Base-by-base conservation (phyloP, 352 stramenopile genomes). In the Phytophthora capsici region DNA sequence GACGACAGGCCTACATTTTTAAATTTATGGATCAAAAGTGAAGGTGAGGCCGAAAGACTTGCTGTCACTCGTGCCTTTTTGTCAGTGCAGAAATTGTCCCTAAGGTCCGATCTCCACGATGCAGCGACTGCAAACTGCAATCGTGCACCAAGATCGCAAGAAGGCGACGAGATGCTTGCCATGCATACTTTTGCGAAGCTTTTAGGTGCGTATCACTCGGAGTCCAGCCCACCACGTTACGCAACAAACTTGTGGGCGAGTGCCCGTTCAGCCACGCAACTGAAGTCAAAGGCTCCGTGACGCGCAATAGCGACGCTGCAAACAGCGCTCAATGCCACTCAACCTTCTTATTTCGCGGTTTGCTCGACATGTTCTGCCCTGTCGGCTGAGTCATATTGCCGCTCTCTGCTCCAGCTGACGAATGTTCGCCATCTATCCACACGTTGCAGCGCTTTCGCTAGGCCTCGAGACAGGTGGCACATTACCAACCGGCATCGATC, bases 31-130 rank as follows among this genome's bases (percentile, higher is more conserved):
- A 34, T 34, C 28, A 1, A 32, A 32, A 32, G 28, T 32, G 34
- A 19, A 40, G 26, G 41, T 44, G 54, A 54, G 38, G 40, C 43
- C 22, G 16, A 8, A 6, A 57, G 14, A 12, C 41, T 36, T 36
- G 48, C 47, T 20, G 28, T 44, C 47, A 54, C n/a, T 36, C 14
- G 25, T 40, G 50, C n/a, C 47, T 32, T 34, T 36, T 47, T 46
- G 22, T 23, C 6, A 34, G 60, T 56, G 28, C 59, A 74, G 49
- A 70, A 19, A 74, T 59, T 51, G 66, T 57, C 66, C 66, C 22
- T 17, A 70, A 66, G 66, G 41, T 70, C 60, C 66, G 60, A 66
- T 69, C 60, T 73, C 22, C 38, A 43, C 57, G 57, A 68, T 16
- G 30, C 23, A 14, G 43, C 63, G 57, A 72, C 57, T 46, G 30